phyloP scores from a whole-genome alignment of 2,329 filamentous ascomycete species.

The Fragosphaeria purpurea region DNA sequence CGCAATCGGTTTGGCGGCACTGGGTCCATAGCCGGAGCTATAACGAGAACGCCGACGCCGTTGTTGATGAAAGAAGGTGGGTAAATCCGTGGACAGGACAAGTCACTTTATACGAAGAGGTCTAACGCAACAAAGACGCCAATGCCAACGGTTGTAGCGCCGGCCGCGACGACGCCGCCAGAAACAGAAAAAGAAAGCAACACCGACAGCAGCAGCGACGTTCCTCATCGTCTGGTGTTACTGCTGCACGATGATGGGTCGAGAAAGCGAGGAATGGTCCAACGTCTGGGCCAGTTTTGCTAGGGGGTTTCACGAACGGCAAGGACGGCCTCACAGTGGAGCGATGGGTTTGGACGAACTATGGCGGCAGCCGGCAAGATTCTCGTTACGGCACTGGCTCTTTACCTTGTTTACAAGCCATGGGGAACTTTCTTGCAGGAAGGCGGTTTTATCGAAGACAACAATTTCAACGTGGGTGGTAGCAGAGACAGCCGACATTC shows the following conservation, averaged over 20 bases:
- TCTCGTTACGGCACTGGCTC: conserved; percentile 3
- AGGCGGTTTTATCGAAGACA: background rate
- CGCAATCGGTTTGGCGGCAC: conserved; percentile 42
- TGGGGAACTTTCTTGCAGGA: background rate
- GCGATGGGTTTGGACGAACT: conserved; percentile 38
- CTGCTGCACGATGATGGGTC: conserved; percentile 23
- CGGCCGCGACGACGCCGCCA: conserved; percentile 4
- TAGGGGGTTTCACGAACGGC: conserved; percentile 46
- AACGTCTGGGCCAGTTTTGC: conserved; percentile 42
- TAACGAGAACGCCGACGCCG: conserved; percentile 22
- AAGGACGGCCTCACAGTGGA: conserved; percentile 34
- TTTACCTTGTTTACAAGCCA: conserved; percentile 4
- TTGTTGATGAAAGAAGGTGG: conserved; percentile 49
- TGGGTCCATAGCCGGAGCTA: conserved; percentile 45
- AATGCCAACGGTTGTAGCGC: conserved; percentile 16
- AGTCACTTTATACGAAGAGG: conserved; percentile 52
- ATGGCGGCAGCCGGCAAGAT: background rate
- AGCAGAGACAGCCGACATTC: background rate
- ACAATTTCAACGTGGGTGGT: background rate
- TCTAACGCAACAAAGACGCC: conserved; percentile 37
- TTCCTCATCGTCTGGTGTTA: conserved; percentile 28
- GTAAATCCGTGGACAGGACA: conserved; percentile 43
- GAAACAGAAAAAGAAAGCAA: background rate
- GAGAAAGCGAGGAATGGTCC: conserved; percentile 36
- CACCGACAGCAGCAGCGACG: conserved; percentile 6